phyloP scores from a whole-genome alignment of 2,329 filamentous ascomycete species.

The Shiraia sp. region DNA sequence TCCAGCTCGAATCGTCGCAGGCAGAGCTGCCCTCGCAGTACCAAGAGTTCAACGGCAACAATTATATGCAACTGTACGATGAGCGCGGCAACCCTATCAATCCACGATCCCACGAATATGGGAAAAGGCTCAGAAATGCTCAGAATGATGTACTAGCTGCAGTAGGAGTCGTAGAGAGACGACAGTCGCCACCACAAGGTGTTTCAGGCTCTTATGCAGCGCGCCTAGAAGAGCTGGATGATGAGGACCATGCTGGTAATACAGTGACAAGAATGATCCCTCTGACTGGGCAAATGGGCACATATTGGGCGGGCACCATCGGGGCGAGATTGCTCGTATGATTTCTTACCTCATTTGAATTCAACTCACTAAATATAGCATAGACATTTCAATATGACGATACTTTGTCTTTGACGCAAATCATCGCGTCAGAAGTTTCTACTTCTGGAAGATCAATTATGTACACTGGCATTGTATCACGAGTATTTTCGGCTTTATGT shows the following conservation, averaged over 20 bases:
- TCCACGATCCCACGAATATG: constrained; percentile 44
- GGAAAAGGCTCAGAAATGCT: constrained; percentile 47
- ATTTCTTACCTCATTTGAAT: background rate
- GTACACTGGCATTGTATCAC: constrained; percentile 33
- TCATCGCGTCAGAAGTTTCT: constrained; percentile 27
- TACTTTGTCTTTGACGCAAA: constrained; percentile 26
- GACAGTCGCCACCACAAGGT: constrained; percentile 25
- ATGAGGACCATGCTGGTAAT: constrained; percentile 36
- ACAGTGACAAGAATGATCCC: constrained; percentile 26
- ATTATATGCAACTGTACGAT: constrained; percentile 49
- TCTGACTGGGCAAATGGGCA: constrained; percentile 32
- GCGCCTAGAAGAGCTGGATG: constrained; percentile 33
- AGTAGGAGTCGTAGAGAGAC: constrained; percentile 52
- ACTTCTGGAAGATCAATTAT: constrained; percentile 25
- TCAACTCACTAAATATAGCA: constrained; percentile 1
- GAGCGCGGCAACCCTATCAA: constrained; percentile 51
- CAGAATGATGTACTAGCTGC: constrained; percentile 54
- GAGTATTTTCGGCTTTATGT: constrained; percentile 22
- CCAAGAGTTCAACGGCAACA: constrained; percentile 27
- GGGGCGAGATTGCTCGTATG: constrained; percentile 33
- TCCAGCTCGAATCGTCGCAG: constrained; percentile 30
- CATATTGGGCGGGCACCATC: constrained; percentile 42
- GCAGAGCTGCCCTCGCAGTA: constrained; percentile 27
- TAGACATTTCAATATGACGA: constrained; percentile 34
- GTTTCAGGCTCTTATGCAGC: constrained; percentile 33